These are phyloP conservation scores for Rugonectria rugulosa DNA, from an alignment of 2,329 filamentous ascomycete species.

Conservation along the genomic window DNA sequence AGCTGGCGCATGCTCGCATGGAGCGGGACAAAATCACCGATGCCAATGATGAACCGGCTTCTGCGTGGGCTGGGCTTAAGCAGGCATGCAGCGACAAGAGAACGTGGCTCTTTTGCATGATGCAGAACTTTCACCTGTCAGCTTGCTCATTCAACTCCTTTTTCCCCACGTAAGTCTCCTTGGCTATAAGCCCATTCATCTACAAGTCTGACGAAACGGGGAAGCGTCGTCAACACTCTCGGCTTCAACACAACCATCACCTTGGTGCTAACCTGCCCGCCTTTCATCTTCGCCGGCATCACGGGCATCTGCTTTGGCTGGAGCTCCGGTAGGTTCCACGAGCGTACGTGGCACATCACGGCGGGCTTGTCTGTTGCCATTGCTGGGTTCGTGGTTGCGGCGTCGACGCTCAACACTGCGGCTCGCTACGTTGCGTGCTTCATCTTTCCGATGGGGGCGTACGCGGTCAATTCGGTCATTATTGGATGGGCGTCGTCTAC, in stretches of 20 bases:
- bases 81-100: conserved; percentile 37
- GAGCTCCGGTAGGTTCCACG: conserved; percentile 35
- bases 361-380: conserved; percentile 50
- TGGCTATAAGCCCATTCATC: no score
- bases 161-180: no score
- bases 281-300: conserved; percentile 53
- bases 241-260: conserved; percentile 57
- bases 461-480: conserved; percentile 52
- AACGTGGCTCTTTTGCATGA: conserved; percentile 38
- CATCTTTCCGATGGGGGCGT: conserved; percentile 48
- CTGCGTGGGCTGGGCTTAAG: conserved; percentile 40
- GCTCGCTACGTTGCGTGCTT: conserved; percentile 41
- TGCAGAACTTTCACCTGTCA: conserved; percentile 14
- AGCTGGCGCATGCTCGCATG: conserved; percentile 53
- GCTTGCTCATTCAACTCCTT: not conserved
- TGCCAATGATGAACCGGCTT: conserved; percentile 43
- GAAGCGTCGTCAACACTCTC: conserved; percentile 54
- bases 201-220: no score
- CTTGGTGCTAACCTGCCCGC: conserved; percentile 58
- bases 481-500: conserved; percentile 52
- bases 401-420: conserved; percentile 32
- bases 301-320: conserved; percentile 31
- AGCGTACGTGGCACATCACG: conserved; percentile 55
- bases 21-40: conserved; percentile 35
- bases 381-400: conserved; percentile 29